Percentiles rank a stretch among this genome's conserved stretches.
Conservation (phyloP, 208 protist genomes). For the Acanthamoeba lenticulata region DNA sequence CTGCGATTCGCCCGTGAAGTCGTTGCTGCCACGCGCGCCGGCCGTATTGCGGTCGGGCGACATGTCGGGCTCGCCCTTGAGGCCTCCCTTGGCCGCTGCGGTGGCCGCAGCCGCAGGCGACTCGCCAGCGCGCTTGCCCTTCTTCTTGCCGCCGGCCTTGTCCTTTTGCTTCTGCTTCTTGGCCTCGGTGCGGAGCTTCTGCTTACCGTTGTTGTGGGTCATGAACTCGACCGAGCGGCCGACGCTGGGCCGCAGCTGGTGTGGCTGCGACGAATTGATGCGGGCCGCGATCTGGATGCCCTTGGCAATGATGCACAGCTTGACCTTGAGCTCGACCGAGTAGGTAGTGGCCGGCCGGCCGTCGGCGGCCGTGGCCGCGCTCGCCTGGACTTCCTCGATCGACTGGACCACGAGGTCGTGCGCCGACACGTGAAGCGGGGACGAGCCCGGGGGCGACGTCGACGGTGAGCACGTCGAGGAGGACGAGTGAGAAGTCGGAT, state of each 20-base stretch:
- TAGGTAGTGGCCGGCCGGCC: background rate
- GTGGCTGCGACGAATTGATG: background rate
- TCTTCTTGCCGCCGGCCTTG: background rate
- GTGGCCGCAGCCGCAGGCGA: background rate
- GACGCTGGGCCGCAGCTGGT: background rate
- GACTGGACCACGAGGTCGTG: background rate
- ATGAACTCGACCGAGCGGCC: constrained; percentile 19
- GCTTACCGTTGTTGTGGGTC: constrained; percentile 55
- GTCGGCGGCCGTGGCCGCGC: background rate
- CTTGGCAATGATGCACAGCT: constrained; percentile 12
- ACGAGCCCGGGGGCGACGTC: background rate
- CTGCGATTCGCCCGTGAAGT: background rate
- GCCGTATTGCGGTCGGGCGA: too few relatives aligned
- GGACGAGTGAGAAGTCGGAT: background rate
- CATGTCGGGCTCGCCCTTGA: background rate
- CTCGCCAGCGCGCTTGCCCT: background rate
- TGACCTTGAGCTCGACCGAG: constrained; percentile 4
- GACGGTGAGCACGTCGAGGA: background rate
- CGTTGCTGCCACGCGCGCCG: background rate
- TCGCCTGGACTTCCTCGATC: constrained; percentile 25
- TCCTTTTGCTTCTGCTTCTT: constrained; percentile 29
- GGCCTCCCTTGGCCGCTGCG: background rate
- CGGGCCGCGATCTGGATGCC: background rate
- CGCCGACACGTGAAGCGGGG: background rate
- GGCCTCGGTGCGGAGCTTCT: constrained; percentile 37